Conservation (phyloP, 2,329 filamentous ascomycete genomes). For the Penicillium capsulatum region DNA sequence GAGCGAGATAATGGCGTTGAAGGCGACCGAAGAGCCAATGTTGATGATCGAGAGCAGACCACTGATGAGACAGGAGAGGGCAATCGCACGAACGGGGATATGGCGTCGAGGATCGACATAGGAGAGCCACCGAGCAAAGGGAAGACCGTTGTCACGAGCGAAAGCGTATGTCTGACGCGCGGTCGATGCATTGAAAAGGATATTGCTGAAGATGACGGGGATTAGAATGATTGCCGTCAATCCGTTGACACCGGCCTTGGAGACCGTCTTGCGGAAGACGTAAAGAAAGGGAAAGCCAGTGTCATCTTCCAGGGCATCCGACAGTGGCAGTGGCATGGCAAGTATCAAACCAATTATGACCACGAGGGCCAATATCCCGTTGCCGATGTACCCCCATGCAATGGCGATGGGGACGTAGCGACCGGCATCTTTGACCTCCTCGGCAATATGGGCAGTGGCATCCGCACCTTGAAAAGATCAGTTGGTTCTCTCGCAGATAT, state of each 20-base stretch:
- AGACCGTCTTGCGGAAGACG: constrained; percentile 39
- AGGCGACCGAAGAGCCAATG: constrained; percentile 49
- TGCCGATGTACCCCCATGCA: constrained; percentile 44
- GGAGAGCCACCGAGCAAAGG: constrained; percentile 40
- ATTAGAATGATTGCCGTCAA: constrained; percentile 42
- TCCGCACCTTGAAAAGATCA: constrained; percentile 25
- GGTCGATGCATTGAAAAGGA: constrained; percentile 39
- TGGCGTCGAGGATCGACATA: constrained; percentile 33
- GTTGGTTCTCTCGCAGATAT: too few species aligned
- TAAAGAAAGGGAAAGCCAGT: constrained; percentile 48
- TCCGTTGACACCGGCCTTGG: constrained; percentile 24
- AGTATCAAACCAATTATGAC: constrained; percentile 46
- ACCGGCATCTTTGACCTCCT: constrained; percentile 48
- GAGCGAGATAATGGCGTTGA: constrained; percentile 51
- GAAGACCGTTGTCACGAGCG: constrained; percentile 43
- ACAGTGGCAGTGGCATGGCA: constrained; percentile 26
- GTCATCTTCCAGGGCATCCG: constrained; percentile 35
- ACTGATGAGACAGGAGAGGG: constrained; percentile 29
- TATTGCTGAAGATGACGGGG: constrained; percentile 38
- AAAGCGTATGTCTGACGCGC: constrained; percentile 44
- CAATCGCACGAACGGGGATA: constrained; percentile 43
- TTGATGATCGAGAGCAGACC: constrained; percentile 48
- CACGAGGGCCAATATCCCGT: constrained; percentile 43
- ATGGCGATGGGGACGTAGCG: constrained; percentile 46
- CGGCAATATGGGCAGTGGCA: constrained; percentile 40